A percentile compares a stretch with the other conserved stretches of the same genome.
Conservation (phyloP, 2,329 filamentous ascomycete genomes). For the Emergomyces pasteurianus region DNA sequence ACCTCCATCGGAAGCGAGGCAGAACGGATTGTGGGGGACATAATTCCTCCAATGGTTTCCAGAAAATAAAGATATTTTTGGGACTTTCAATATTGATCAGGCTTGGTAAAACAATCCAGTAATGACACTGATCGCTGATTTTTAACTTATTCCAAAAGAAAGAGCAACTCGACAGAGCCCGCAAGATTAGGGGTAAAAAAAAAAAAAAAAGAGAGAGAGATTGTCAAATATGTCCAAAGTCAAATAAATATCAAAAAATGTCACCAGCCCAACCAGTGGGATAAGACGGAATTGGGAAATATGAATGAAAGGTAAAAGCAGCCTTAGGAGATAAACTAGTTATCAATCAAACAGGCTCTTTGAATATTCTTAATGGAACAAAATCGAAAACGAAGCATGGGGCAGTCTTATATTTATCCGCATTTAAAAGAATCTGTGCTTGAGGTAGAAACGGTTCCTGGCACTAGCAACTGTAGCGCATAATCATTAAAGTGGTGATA, state of each 20-base stretch:
- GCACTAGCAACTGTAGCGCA: conserved; percentile 7
- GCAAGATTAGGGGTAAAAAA: background rate
- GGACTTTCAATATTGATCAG: background rate
- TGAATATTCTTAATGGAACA: conserved; percentile 7
- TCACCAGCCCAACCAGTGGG: conserved; percentile 45
- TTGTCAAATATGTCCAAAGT: conserved; percentile 14
- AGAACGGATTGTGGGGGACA: conserved; percentile 8
- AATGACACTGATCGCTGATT: background rate
- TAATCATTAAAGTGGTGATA: conserved; percentile 8
- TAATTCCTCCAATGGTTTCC: conserved; percentile 1
- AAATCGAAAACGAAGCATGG: conserved; percentile 12
- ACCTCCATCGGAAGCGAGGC: conserved; percentile 2
- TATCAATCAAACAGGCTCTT: background rate
- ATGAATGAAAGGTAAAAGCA: conserved; percentile 35
- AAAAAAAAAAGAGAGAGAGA: too few species aligned
- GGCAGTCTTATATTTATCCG: background rate
- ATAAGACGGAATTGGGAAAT: conserved; percentile 36
- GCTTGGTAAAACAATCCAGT: background rate
- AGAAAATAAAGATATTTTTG: background rate
- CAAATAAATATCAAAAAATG: conserved; percentile 35
- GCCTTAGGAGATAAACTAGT: background rate
- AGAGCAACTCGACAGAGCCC: background rate
- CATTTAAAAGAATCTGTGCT: background rate
- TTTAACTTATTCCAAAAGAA: background rate
- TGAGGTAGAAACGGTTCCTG: conserved; percentile 4